Evolutionary conservation across 2,329 filamentous ascomycete species (phyloP).

Genomic region (Aspergillus hiratsukae): DNA sequence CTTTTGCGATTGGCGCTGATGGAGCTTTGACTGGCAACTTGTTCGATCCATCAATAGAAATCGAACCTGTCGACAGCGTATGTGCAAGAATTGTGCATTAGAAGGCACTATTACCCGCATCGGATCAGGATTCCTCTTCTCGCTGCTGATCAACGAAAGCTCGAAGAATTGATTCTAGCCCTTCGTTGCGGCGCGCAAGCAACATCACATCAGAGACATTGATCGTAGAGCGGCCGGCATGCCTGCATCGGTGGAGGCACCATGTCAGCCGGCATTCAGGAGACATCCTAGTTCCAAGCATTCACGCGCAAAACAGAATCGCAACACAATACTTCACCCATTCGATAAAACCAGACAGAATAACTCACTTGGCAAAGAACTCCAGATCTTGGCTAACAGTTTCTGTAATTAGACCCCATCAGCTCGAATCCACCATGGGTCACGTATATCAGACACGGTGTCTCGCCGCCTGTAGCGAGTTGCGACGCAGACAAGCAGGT

Average conservation of each 20-base stretch:
- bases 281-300: neutral
- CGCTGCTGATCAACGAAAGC: constrained; percentile 33
- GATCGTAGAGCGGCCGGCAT: constrained; percentile 76
- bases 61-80: neutral
- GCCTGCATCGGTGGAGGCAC: constrained; percentile 50
- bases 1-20: neutral
- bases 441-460: neutral
- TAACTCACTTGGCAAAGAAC: constrained; percentile 53
- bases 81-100: neutral
- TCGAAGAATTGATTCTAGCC: constrained; percentile 68
- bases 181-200: constrained; percentile 80
- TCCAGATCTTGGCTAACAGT: constrained; percentile 59
- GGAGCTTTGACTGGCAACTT: neutral
- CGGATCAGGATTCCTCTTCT: constrained; percentile 18
- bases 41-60: neutral
- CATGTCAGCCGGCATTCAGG: neutral
- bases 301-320: neutral
- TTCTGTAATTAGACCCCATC: constrained; percentile 33
- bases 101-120: neutral
- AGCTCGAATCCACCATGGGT: constrained; percentile 1
- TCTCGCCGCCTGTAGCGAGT: neutral
- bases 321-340: neutral
- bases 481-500: neutral
- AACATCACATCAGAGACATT: constrained; percentile 84
- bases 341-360: neutral